A percentile compares a stretch with the other conserved stretches of the same genome.
Evolutionary conservation across 495 filamentous ascomycete species (phyloP).

Genomic region (Penicillium subrubescens): DNA sequence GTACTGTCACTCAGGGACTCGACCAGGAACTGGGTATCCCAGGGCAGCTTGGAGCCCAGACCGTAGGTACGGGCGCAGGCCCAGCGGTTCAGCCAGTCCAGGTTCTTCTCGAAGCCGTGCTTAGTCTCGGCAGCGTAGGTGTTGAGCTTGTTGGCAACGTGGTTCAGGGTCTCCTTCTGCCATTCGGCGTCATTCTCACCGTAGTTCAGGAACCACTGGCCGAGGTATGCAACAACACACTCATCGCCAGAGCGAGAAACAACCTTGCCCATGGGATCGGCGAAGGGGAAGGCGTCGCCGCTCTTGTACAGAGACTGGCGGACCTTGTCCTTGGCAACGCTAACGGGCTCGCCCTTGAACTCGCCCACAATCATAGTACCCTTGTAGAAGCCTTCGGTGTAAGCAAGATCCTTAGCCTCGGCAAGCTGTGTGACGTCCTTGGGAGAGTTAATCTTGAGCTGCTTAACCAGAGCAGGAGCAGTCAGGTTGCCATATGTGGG

Average conservation of each 20-base stretch:
- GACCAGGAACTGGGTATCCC: constrained; percentile 90
- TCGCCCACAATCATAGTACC: constrained; percentile 89
- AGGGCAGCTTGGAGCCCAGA: constrained; percentile 92
- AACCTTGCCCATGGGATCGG: constrained; percentile 88
- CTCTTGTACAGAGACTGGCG: constrained; percentile 74
- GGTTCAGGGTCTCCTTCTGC: constrained; percentile 70
- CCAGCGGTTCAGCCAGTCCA: constrained; percentile 94
- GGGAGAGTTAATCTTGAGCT: constrained; percentile 93
- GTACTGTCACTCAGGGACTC: constrained; percentile 89
- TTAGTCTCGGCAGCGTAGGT: constrained; percentile 78
- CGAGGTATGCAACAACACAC: constrained; percentile 88
- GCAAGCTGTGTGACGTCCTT: constrained; percentile 89
- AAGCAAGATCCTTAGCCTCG: constrained; percentile 93
- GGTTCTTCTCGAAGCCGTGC: constrained; percentile 78
- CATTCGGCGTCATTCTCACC: constrained; percentile 80
- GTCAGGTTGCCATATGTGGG: constrained; percentile 85
- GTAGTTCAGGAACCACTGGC: constrained; percentile 98
- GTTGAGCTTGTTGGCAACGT: constrained; percentile 76
- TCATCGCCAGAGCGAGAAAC: constrained; percentile 84
- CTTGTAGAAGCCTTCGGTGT: constrained; percentile 98
- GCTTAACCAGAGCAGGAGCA: constrained; percentile 80
- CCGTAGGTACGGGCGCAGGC: constrained; percentile 91
- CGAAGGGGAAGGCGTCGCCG: constrained; percentile 86
- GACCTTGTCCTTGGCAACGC: constrained; percentile 84
- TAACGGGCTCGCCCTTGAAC: constrained; percentile 84